Evolutionary conservation across 2,329 filamentous ascomycete genomes (phyloP), one percentile per base, ranked within the genome.

Genomic region (Fusarium sambucinum): DNA sequence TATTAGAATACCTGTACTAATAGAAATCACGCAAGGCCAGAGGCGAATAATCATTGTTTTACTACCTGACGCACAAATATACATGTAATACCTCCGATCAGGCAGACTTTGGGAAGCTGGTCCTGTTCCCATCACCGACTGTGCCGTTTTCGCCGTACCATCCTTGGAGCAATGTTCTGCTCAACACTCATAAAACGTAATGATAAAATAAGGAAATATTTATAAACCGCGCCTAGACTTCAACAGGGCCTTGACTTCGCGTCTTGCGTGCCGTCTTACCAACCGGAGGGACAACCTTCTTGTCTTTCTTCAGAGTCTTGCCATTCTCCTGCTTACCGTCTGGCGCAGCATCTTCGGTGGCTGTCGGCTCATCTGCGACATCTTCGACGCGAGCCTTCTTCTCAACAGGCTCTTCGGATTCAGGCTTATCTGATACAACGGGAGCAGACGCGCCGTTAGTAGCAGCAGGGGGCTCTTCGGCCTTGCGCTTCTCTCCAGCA

Each of bases 301-400:
- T 81, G 16, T 79, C 76, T 64, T 80, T 81, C 70, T 76, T 80
- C 13, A 71, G 66, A 30, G 71, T 44, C 47, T 73, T 74, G 14
- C 60, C 44, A 12, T 55, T 74, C 11, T 72, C 68, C 17, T 63
- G 67, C 66, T 77, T 80, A 33, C 75, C 74, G 32, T 74, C 74
- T 16, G 70, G 59, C 17, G 69, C 48, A 17, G 66, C 32, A 7
- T 44, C 33, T 8, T 73, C 73, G 21, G 47, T 55, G 12, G 68
- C 60, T n/a, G 64, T 42, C 7, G 68, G 52, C 25, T 69, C 68
- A 23, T 71, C 68, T 41, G 63, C 63, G n/a, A 71, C 71, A 40
- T 79, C 77, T 41, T 79, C 77, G 9, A 79, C 75, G 68, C 80
- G 82, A 53, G 77, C 74, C 66, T 83, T 83, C 72, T 83, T 83